Conservation (phyloP, 2,329 filamentous ascomycete species). For the Cylindrodendrum hubeiense region DNA sequence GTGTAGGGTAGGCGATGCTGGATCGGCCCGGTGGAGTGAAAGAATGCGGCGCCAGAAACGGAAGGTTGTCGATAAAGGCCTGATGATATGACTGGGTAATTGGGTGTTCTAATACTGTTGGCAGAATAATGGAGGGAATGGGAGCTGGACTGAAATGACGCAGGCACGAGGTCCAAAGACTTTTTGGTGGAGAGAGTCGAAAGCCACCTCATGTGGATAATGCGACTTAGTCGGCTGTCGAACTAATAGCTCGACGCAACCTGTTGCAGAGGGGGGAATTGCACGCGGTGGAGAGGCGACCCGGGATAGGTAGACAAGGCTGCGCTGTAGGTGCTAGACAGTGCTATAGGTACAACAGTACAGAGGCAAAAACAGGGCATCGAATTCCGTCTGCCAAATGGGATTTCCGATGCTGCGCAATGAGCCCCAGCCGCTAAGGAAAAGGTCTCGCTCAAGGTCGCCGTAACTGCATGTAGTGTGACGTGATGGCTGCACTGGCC, state of each 20-base stretch:
- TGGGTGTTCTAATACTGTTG: neutral
- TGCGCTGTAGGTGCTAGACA: neutral
- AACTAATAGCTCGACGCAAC: neutral
- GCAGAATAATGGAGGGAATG: neutral
- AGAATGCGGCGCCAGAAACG: constrained; percentile 2
- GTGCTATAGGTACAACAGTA: neutral
- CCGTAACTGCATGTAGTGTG: constrained; percentile 14
- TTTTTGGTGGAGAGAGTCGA: constrained; percentile 26
- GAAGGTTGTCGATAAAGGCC: neutral
- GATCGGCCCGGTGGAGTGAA: constrained; percentile 1
- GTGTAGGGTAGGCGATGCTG: constrained; percentile 22
- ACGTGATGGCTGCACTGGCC: constrained; percentile 16
- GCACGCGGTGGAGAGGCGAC: constrained; percentile 7
- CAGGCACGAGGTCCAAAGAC: constrained; percentile 9
- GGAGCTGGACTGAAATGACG: constrained; percentile 10
- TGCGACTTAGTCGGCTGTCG: neutral
- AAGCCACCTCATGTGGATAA: constrained; percentile 10
- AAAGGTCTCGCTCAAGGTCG: neutral
- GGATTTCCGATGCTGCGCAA: neutral
- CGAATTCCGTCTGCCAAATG: neutral
- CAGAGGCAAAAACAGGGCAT: neutral
- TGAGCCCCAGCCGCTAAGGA: neutral
- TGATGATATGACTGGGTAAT: constrained; percentile 12
- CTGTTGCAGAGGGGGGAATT: constrained; percentile 8
- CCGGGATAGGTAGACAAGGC: neutral